Evolutionary conservation across 805 yeast genomes (phyloP).

Genomic region (Teunomyces funiuensis): DNA sequence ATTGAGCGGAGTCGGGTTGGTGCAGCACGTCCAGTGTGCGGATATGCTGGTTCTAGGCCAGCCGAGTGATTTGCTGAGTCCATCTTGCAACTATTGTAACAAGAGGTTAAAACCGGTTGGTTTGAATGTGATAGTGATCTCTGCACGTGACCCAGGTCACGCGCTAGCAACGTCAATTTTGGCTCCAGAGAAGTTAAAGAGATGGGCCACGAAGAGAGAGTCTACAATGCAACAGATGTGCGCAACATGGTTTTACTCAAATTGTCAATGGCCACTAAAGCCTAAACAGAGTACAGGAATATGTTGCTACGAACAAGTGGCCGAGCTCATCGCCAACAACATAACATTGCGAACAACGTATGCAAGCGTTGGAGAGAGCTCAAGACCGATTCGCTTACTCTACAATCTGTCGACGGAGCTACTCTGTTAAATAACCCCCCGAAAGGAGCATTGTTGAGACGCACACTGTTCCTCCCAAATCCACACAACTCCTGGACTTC

Average conservation of each 20-base stretch:
- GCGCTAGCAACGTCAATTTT: background rate
- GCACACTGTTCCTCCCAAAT: conserved; percentile 11
- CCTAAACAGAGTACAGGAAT: conserved; percentile 99
- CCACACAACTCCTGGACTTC: conserved; percentile 20
- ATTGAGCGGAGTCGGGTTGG: background rate
- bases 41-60: background rate
- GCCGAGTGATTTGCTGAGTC: background rate
- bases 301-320: conserved; percentile 83
- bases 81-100: background rate
- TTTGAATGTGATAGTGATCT: no score
- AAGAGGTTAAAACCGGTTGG: background rate
- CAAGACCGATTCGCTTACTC: conserved; percentile 65
- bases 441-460: conserved; percentile 17
- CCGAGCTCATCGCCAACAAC: conserved; percentile 56
- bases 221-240: conserved; percentile 48
- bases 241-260: conserved; percentile 99
- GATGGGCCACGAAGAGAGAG: background rate
- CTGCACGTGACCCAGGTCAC: background rate
- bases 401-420: conserved; percentile 99
- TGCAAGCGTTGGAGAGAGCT: conserved; percentile 47
- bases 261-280: conserved; percentile 87
- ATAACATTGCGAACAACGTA: background rate
- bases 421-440: conserved; percentile 62
- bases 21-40: background rate
- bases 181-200: background rate